Base-by-base conservation (phyloP, 2,329 filamentous ascomycete genomes). In the Domatiomyces globalis region DNA sequence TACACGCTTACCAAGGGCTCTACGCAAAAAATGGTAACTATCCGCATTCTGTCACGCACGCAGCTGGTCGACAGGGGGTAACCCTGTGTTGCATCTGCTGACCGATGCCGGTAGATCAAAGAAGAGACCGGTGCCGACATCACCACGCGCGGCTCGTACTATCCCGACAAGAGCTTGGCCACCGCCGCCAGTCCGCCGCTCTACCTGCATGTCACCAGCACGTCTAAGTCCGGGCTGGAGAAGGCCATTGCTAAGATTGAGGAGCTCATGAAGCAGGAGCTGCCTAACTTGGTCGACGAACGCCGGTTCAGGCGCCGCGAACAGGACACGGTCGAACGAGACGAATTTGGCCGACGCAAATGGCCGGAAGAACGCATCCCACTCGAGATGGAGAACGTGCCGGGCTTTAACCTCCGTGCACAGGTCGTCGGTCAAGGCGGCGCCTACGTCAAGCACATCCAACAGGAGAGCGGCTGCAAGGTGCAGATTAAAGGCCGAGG, bases 41-140 rank as follows among this genome's bases (percentile, higher is more conserved):
- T 46, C 3, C 17, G 19, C 78, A 79, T 77, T 77, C 72, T 78
- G 74, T 74, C 71, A 65, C 74, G 69, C 44, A 17, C 44, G 22
- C 49, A 46, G 15, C 15, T 7, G 3, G 39, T 43, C 39, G 3
- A 43, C 39, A 43, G 3, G 3, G 22, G 22, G 3, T 3, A 4
- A 68, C 74, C 77, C 79, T 83, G 80, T 81, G 80, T 86, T 83
- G 80, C 85, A 87, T 81, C 81, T 92, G 87, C 89, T 96, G 81
- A 95, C 89, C 80, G 81, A 79, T 92, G 82, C 72, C 85, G 85
- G 64, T 89, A 98, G 92, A 98, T 98, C 66, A 94, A 95, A 84
- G 90, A 95, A 76, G 87, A 95, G 66, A 96, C 90, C 83, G 92
- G 92, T 79, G 90, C 92, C 78, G 92, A 98, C 89, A 87, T 98